phyloP scores from a whole-genome alignment of 2,329 filamentous ascomycete genomes.

The Lecanicillium sp. region DNA sequence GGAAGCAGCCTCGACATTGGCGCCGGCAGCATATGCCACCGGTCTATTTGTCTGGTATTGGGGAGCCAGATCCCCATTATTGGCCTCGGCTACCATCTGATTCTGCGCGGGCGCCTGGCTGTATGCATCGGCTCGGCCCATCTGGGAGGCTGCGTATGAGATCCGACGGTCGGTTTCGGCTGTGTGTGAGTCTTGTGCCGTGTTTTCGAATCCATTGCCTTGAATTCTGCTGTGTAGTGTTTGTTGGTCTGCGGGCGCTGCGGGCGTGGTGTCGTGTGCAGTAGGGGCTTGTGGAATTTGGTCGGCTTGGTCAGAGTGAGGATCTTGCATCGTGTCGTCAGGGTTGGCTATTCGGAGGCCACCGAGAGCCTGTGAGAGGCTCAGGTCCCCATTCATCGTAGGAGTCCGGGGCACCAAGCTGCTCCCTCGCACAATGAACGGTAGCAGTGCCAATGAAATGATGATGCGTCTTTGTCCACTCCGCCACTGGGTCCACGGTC shows the following conservation, averaged over 20 bases:
- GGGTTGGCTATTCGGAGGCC: slow-evolving; percentile 96
- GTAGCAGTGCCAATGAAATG: slow-evolving; percentile 2
- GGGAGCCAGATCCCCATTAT: slow-evolving; percentile 12
- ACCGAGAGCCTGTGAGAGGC: slow-evolving; percentile 85
- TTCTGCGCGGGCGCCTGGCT: slow-evolving; percentile 2
- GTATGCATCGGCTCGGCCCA: too few species aligned
- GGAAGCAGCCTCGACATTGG: slow-evolving; percentile 44
- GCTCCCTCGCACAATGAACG: slow-evolving; percentile 17
- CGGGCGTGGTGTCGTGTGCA: neutral
- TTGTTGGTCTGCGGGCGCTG: neutral
- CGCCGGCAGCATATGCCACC: slow-evolving; percentile 1
- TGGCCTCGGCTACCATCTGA: slow-evolving; percentile 13
- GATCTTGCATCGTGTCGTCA: slow-evolving; percentile 56
- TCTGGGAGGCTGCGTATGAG: too few species aligned
- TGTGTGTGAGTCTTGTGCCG: neutral
- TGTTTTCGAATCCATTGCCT: neutral
- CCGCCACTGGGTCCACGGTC: slow-evolving; percentile 8
- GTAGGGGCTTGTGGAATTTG: slow-evolving; percentile 5
- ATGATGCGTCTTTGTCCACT: slow-evolving; percentile 11
- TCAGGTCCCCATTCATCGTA: slow-evolving; percentile 86
- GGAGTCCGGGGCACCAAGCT: slow-evolving; percentile 16
- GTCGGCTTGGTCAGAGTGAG: slow-evolving; percentile 17
- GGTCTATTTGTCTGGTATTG: slow-evolving; percentile 10
- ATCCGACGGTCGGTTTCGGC: neutral
- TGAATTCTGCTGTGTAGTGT: neutral